Evolutionary conservation across 2,329 filamentous ascomycete genomes (phyloP), one percentile per base, ranked within the genome.

Genomic region (Neoscytalidium dimidiatum): DNA sequence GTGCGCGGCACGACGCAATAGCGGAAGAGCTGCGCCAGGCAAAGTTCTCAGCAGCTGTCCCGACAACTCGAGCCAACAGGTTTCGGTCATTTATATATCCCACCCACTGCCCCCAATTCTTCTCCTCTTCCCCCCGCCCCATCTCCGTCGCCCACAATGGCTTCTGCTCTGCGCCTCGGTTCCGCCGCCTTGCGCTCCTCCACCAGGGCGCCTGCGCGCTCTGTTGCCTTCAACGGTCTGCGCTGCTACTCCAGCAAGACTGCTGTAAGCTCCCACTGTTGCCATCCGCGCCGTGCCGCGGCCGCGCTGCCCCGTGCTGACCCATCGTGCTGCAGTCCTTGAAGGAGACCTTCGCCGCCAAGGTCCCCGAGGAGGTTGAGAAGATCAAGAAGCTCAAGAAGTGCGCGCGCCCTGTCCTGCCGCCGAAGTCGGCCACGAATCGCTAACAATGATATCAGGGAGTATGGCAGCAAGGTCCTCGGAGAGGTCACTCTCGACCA

Each of bases 401-500:
- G 92, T 96, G 85, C 80, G 90, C 82, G 71, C 67, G 23, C 23
- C 38, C 35, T 28, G 52, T 19, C 31, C 26, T 46, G 67, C 66
- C 65, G n/a, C 46, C 58, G 41, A 19, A 35, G 66, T 35, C 65
- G 58, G 53, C 53, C 64, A 33, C 68, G 66, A 63, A 62, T 58
- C 66, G 67, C 70, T 77, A 68, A 75, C 74, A 48, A 71, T 66
- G 67, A 70, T 71, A 66, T 64, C 73, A 96, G 93, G 84, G 94
- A 97, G 79, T 88, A 96, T 81, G 95, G 95, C 80, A 92, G 86
- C 86, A 98, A 94, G 85, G 92, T 98, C 76, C 80, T 99, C 73
- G 94, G 95, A 81, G 92, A 98, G 88, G 92, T 99, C 80, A 99
- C 95, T 68, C 92, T 99, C 71, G 95, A 98, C 86, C 95, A 99